phyloP scores from a whole-genome alignment of 768 basidiomycete species.

The Mycena belliarum region DNA sequence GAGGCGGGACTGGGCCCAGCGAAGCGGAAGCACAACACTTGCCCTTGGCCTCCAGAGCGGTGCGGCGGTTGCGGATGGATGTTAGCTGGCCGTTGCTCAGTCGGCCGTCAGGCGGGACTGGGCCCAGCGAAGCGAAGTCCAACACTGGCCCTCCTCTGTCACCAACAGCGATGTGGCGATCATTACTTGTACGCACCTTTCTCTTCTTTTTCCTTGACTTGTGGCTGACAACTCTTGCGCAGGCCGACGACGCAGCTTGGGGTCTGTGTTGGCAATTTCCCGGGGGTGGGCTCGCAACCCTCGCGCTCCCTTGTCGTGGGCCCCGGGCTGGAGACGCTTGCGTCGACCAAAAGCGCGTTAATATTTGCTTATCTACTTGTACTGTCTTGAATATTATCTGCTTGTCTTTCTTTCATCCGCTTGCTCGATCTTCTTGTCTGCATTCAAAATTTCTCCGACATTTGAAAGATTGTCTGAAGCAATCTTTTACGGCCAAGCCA shows the following conservation, averaged over 20 bases:
- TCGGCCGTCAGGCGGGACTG: no score
- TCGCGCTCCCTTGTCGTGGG: slow-evolving; percentile 1
- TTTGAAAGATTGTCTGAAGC: no score
- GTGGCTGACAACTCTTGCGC: not conserved
- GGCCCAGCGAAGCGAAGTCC: no score
- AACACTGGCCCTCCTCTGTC: not conserved
- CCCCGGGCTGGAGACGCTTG: slow-evolving; percentile 2
- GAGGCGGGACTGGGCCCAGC: no score
- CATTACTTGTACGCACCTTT: slow-evolving; percentile 2
- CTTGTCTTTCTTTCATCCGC: not conserved
- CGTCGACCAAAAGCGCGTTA: slow-evolving; percentile 3
- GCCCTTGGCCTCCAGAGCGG: not conserved
- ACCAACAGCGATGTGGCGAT: not conserved
- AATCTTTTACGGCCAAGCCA: no score
- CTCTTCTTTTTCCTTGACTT: not conserved
- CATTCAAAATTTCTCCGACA: not conserved
- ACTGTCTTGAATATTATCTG: not conserved
- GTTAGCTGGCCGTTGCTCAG: not conserved
- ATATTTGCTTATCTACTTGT: slow-evolving; percentile 9
- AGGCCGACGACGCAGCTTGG: not conserved
- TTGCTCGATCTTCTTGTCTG: not conserved
- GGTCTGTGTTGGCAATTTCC: not conserved
- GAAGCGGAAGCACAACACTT: not conserved
- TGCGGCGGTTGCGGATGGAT: no score
- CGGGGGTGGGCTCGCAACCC: slow-evolving; percentile 4